phyloP scores from a whole-genome alignment of 352 stramenopile genomes.

The Phytophthora boehmeriae region DNA sequence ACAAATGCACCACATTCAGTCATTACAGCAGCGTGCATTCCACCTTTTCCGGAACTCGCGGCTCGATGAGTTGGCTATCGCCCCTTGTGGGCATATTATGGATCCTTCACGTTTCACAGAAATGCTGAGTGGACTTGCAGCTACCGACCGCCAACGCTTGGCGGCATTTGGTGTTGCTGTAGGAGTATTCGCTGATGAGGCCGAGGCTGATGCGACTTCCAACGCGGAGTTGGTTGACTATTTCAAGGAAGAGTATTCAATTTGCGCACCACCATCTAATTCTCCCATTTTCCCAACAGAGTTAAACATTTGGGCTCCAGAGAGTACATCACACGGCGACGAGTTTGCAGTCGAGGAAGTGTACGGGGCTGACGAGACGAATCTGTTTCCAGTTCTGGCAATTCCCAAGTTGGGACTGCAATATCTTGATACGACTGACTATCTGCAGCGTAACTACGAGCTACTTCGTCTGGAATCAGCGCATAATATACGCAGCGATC shows the following conservation, averaged over 20 bases:
- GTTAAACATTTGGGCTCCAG: slow-evolving; percentile 84
- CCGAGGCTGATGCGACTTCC: slow-evolving; percentile 38
- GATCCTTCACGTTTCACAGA: slow-evolving; percentile 49
- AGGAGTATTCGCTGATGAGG: slow-evolving; percentile 49
- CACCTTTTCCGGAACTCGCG: slow-evolving; percentile 43
- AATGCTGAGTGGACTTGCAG: slow-evolving; percentile 42
- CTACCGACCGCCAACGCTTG: slow-evolving; percentile 38
- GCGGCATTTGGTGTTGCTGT: slow-evolving; percentile 45
- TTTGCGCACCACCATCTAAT: slow-evolving; percentile 23
- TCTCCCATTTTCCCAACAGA: slow-evolving; percentile 81
- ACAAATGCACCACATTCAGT: slow-evolving; percentile 57
- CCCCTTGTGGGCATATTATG: slow-evolving; percentile 53
- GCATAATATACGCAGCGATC: slow-evolving; percentile 82
- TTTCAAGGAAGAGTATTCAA: slow-evolving; percentile 68
- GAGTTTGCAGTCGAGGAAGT: slow-evolving; percentile 14
- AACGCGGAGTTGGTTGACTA: slow-evolving; percentile 51
- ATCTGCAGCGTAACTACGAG: slow-evolving; percentile 93
- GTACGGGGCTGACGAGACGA: slow-evolving; percentile 45
- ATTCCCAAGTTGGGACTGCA: slow-evolving; percentile 96
- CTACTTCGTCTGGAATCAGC: slow-evolving; percentile 91
- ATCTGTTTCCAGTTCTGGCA: slow-evolving; percentile 67
- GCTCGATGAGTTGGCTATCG: slow-evolving; percentile 69
- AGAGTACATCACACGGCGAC: slow-evolving; percentile 10
- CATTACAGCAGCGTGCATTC: slow-evolving; percentile 77
- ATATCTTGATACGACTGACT: slow-evolving; percentile 95